Base-by-base conservation (phyloP, 768 basidiomycete genomes). In the Lactarius trivialis region DNA sequence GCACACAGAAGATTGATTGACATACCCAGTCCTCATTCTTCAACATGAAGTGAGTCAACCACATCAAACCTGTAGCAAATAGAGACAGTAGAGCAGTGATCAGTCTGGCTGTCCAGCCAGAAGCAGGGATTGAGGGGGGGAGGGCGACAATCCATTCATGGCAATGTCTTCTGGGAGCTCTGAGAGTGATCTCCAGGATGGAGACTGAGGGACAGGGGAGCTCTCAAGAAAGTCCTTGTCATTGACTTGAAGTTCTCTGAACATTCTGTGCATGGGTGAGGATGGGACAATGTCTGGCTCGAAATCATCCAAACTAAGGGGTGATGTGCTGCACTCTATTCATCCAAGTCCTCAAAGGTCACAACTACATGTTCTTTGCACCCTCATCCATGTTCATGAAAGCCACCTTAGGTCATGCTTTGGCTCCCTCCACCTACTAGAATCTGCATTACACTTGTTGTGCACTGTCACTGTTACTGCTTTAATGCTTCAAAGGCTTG, bases 1-100 rank as follows among this genome's bases (percentile, higher is more conserved):
- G 19, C 1, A 34, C 32, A 24, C 17, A 41, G 39, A 55, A 56
- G 41, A 56, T 5, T n/a, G 51, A 33, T 33, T 14, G 33, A 67
- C 89, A 61, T 73, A 95, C 96, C 96, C 97, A 98, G 73, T 83
- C 84, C 55, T 87, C 84, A 49, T 84, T 79, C n/a, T 87, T 87
- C 19, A 97, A 77, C 15, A 88, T 82, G 55, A 92, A 72, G 36
- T 93, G 77, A 7, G 91, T 90, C 34, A 97, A 79, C 93, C 93
- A 97, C 65, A 91, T 82, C 0, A 88, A 82, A 11, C 91, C 85
- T 0, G 94, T 93, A 12, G 93, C 89, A 61, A 94, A 74, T 65
- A 90, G 69, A 32, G 89, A 92, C 3, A 94, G 91, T 9, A 86
- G 81, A 6, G 83, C 82, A 2, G 79, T 78, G 50, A 98, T 76